Evolutionary conservation across 1,139 yeast genomes (phyloP).

Genomic region (Pneumocystis sp.): DNA sequence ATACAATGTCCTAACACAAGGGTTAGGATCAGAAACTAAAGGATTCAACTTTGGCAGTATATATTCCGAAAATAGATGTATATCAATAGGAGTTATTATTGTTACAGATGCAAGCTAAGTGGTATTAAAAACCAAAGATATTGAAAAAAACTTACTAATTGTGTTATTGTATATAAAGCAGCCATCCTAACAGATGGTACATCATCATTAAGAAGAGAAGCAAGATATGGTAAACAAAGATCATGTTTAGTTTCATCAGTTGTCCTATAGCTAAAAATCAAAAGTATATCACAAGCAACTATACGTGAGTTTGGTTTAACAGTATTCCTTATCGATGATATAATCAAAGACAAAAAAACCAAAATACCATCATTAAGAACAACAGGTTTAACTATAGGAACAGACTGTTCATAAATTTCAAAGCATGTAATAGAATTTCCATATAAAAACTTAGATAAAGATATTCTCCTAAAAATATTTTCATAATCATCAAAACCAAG

Average conservation of each 20-base stretch:
- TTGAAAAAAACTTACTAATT: constrained; percentile 30
- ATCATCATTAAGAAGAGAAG: constrained; percentile 40
- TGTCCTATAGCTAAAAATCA: constrained; percentile 61
- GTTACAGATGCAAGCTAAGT: constrained; percentile 32
- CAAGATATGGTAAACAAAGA: constrained; percentile 65
- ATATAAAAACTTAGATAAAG: constrained; percentile 1
- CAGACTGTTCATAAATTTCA: constrained; percentile 19
- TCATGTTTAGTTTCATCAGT: constrained; percentile 78
- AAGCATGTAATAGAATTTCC: constrained; percentile 12
- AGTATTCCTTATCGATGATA: constrained; percentile 52
- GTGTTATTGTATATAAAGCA: constrained; percentile 29
- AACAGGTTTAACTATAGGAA: constrained; percentile 25
- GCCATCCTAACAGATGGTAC: constrained; percentile 42
- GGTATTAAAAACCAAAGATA: constrained; percentile 12
- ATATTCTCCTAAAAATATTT: constrained; percentile 3
- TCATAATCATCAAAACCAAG: constrained; percentile 14
- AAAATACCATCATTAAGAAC: constrained; percentile 34
- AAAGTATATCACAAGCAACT: constrained; percentile 59
- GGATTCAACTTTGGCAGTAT: constrained; percentile 53
- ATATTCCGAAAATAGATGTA: constrained; percentile 63
- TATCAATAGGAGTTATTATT: constrained; percentile 61
- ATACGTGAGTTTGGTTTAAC: constrained; percentile 47
- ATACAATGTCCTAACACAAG: constrained; percentile 45
- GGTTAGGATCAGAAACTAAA: constrained; percentile 27
- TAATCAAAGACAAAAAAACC: constrained; percentile 46